Evolutionary conservation across 2,329 filamentous ascomycete species (phyloP).

Genomic region (Blumeriella jaapii): DNA sequence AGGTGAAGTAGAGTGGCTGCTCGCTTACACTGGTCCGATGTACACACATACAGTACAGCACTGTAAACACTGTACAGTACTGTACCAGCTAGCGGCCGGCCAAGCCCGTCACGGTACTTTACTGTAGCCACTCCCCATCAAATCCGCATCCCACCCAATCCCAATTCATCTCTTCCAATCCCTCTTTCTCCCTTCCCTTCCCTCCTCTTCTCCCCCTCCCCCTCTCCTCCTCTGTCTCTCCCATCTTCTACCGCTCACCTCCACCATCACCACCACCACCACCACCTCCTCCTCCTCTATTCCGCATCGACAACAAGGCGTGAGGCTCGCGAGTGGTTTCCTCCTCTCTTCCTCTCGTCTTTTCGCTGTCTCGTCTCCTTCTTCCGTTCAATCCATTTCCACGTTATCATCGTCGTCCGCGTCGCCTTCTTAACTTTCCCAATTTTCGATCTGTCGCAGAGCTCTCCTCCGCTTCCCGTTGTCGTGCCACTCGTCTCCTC

Average conservation of each 20-base stretch:
- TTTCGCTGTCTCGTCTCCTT: constrained; percentile 23
- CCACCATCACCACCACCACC: neutral
- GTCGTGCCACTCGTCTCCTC: constrained; percentile 14
- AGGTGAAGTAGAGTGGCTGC: no score
- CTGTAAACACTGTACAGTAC: no score
- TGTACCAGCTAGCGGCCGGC: no score
- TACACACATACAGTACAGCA: no score
- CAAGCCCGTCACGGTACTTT: no score
- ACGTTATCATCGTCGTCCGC: constrained; percentile 19
- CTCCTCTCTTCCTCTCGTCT: constrained; percentile 26
- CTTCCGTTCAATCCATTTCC: constrained; percentile 12
- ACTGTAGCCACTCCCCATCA: no score
- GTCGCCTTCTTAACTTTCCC: constrained; percentile 22
- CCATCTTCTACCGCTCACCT: constrained; percentile 2
- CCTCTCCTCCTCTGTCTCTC: no score
- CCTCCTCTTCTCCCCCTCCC: no score
- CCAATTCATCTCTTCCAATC: no score
- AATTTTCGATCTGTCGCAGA: constrained; percentile 19
- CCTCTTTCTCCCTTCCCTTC: no score
- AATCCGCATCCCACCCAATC: no score
- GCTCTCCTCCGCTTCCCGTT: constrained; percentile 14
- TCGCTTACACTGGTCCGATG: no score
- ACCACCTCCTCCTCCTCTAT: constrained; percentile 1
- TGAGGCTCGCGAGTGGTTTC: constrained; percentile 26
- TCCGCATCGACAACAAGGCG: constrained; percentile 18